Conservation (phyloP, 1,139 yeast genomes). For the Suhomyces atakaporum region DNA sequence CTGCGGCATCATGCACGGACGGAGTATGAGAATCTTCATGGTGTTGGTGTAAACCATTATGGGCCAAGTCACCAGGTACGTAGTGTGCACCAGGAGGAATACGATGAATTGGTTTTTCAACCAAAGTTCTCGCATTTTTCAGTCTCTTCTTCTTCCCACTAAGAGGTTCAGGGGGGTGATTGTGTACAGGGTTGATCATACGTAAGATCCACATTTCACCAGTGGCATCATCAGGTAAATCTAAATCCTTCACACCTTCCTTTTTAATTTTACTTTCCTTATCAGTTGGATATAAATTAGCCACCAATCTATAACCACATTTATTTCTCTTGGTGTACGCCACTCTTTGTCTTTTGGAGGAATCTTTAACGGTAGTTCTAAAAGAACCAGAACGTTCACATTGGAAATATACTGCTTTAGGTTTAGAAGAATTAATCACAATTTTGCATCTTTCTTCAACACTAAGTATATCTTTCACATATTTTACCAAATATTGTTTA, state of each 20-base stretch:
- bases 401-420: conserved; percentile 53
- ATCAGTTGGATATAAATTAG: conserved; percentile 48
- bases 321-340: conserved; percentile 54
- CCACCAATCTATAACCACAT: conserved; percentile 52
- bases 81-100: conserved; percentile 20
- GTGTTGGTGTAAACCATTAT: conserved; percentile 22
- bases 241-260: conserved; percentile 27
- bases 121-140: conserved; percentile 45
- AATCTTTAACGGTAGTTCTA: conserved; percentile 52
- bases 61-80: conserved; percentile 24
- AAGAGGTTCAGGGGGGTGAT: conserved; percentile 49
- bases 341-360: conserved; percentile 49
- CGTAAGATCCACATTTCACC: conserved; percentile 51
- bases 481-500: conserved; percentile 46
- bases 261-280: conserved; percentile 38
- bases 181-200: conserved; percentile 51
- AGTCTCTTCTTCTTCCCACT: conserved; percentile 38
- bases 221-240: conserved; percentile 18
- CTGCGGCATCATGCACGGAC: conserved; percentile 47
- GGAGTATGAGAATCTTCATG: conserved; percentile 31
- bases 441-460: conserved; percentile 50
- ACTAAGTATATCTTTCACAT: conserved; percentile 44
- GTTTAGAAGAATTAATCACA: conserved; percentile 51
- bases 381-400: conserved; percentile 52
- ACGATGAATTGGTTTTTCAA: conserved; percentile 49